Evolutionary conservation across 225 moss, liverwort and hornwort genomes (phyloP).

Genomic region (Polytrichum formosum): DNA sequence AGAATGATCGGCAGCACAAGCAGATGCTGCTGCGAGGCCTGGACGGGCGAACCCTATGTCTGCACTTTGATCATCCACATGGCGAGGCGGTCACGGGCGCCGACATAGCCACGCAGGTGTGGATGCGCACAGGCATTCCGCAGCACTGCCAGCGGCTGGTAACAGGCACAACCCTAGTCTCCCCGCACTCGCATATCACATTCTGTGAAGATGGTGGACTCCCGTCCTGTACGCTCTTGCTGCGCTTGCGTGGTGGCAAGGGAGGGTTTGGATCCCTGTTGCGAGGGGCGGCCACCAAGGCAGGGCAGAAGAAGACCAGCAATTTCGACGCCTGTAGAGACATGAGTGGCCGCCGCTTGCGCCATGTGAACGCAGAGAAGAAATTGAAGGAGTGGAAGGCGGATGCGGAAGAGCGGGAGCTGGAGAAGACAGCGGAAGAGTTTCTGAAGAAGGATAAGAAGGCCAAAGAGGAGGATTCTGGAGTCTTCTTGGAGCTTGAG

Average conservation of each 20-base stretch:
- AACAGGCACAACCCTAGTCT: constrained; percentile 54
- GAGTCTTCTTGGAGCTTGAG: constrained; percentile 65
- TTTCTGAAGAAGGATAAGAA: constrained; percentile 80
- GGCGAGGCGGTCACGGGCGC: constrained; percentile 34
- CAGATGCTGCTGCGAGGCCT: constrained; percentile 66
- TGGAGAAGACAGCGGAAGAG: constrained; percentile 84
- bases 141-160: constrained; percentile 45
- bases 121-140: constrained; percentile 46
- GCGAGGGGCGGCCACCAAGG: constrained; percentile 89
- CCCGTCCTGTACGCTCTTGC: constrained; percentile 57
- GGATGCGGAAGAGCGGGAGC: constrained; percentile 77
- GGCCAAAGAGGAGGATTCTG: constrained; percentile 74
- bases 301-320: constrained; percentile 95
- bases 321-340: constrained; percentile 98
- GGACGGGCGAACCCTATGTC: constrained; percentile 69
- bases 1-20: not conserved
- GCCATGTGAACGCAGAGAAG: constrained; percentile 94
- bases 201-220: constrained; percentile 47
- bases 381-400: constrained; percentile 92
- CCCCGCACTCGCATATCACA: constrained; percentile 25
- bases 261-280: constrained; percentile 90
- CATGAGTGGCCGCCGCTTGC: constrained; percentile 91
- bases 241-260: constrained; percentile 84
- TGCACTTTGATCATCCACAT: constrained; percentile 39
- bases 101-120: constrained; percentile 39